Base-by-base conservation (phyloP, 2,329 filamentous ascomycete species). In the Zymoseptoria tritici region DNA sequence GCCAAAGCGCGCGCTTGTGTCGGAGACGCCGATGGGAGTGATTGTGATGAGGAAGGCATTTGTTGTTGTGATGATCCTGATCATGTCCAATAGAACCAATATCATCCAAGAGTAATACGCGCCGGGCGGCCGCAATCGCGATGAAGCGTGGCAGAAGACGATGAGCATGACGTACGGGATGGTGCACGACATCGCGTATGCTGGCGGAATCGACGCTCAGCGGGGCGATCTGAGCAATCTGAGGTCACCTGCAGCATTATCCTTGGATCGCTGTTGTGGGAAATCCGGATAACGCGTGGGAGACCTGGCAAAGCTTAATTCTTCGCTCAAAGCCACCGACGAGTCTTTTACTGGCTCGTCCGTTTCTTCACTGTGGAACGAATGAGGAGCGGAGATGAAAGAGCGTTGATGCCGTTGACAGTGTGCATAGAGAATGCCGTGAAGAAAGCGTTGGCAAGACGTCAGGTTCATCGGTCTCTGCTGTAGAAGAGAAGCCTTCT, bases 351-450 rank as follows among this genome's bases (percentile, higher is more conserved):
- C 2, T 26, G 24, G 24, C 24, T 26, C 13, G 31, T 54, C 42
- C 36, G 56, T 52, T 21, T 54, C 21, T 52, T n/a, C 46, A 22
- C 21, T 22, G 21, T 22, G 21, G 55, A 22, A 46, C 52, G 52
- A 58, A 58, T 36, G 36, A 50, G 1, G 8, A 31, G 52, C 57
- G 57, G 57, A 58, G 24, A 58, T 55, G 55, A 16, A 19, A 20
- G 21, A 22, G 51, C 57, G 57, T 58, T 55, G 57, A 11, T 49
- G n/a, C 16, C 19, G 54, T 52, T 49, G 13, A 20, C 21, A 42
- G 51, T 9, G 49, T n/a, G 46, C 46, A 36, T 52, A 53, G 46
- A 55, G 57, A 58, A 58, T 53, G 50, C 42, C 54, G 55, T 53
- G 57, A 58, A 52, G 57, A 58, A 22, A 55, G 57, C 52, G 21